Evolutionary conservation across 164 flowering plant genomes (phyloP), one percentile per base, ranked within the genome.

Genomic region (Aristolochia californica): DNA sequence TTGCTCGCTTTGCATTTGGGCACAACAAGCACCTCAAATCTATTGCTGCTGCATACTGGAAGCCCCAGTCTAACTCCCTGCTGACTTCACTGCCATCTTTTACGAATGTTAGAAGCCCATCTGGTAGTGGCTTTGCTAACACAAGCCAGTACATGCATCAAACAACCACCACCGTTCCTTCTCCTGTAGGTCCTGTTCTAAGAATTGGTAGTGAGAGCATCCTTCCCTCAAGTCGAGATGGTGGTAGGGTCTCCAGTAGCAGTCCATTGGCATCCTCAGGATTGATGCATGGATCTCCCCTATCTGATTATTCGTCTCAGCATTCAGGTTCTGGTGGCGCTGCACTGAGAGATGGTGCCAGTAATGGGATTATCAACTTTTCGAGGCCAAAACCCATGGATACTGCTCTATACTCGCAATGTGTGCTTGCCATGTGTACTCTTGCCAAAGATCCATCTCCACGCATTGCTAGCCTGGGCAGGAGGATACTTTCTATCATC

Each of bases 391-490:
- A 68, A 58, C 68, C 84, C 18, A 69, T 78, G 24, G 97, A 89
- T 58, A 87, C 67, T 75, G 82, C 78, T 26, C 61, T 85, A 38
- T 93, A 85, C 74, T 83, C 91, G 8, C 85, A 81, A 45, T 85
- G 89, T 73, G 80, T 89, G 4, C 57, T 77, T 55, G 88, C 94
- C 43, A 84, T 93, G 87, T 83, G 79, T 71, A 63, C 89, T 30
- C 73, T 89, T 59, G 88, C 96, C 14, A 93, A 87, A 70, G 99
- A 93, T 71, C 97, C 99, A 49, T 93, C 97, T 45, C 94, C 96
- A 59, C 86, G 87, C 1, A 71, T 93, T 45, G 84, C 99, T 52
- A 67, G 70, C 59, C 85, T 93, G 65, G 99, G 99, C 48, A 70
- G 84, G 43, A 77, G 79, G 45, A 81, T 87, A 13, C 81, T 93